Evolutionary conservation across 192 early-diverging fungal genomes (phyloP).

Genomic region (Podila verticillata): DNA sequence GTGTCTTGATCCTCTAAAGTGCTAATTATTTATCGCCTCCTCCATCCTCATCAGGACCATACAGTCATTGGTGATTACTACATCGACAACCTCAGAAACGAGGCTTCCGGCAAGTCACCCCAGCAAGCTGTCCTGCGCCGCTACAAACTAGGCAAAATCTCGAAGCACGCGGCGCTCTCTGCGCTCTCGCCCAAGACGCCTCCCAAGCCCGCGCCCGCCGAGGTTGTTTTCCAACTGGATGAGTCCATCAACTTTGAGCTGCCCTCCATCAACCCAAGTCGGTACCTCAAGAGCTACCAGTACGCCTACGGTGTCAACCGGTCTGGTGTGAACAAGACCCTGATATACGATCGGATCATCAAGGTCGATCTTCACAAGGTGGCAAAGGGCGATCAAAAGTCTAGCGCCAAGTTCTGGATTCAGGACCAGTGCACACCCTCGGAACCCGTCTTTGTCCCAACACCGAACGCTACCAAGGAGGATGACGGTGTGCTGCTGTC

Average conservation of each 20-base stretch:
- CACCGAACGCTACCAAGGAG: constrained; percentile 54
- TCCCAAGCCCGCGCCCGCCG: constrained; percentile 22
- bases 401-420: constrained; percentile 39
- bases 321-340: constrained; percentile 15
- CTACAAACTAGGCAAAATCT: constrained; percentile 25
- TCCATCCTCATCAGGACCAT: constrained; percentile 25
- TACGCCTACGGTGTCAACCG: constrained; percentile 50
- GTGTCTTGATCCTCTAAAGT: background rate
- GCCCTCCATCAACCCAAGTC: constrained; percentile 29
- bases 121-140: constrained; percentile 36
- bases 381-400: constrained; percentile 23
- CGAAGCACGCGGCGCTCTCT: constrained; percentile 23
- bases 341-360: constrained; percentile 47
- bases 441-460: constrained; percentile 66
- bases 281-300: constrained; percentile 30
- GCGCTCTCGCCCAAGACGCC: background rate
- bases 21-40: background rate
- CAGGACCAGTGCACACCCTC: constrained; percentile 53
- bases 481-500: constrained; percentile 67
- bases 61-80: constrained; percentile 50
- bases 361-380: constrained; percentile 37
- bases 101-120: constrained; percentile 31
- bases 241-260: constrained; percentile 43
- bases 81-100: constrained; percentile 43
- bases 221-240: constrained; percentile 33